Evolutionary conservation across 768 basidiomycete genomes (phyloP).

Genomic region (Rhodotorula paludigena): DNA sequence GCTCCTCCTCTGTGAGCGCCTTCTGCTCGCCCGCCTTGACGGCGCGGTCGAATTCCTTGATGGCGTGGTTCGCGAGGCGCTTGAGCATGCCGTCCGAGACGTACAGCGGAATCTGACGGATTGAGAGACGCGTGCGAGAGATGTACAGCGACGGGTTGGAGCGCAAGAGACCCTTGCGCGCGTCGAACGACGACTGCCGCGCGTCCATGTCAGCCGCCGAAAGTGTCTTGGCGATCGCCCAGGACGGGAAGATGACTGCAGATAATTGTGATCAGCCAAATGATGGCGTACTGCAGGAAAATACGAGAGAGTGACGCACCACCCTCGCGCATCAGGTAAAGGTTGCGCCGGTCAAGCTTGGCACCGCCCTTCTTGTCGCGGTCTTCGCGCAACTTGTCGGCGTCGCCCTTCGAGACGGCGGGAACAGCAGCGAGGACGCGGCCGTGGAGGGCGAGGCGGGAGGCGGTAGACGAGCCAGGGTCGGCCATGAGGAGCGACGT

Average conservation of each 20-base stretch:
- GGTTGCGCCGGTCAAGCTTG: constrained; percentile 89
- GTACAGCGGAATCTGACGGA: constrained; percentile 86
- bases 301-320: constrained; percentile 44
- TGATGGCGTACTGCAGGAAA: background rate
- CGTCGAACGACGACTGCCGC: constrained; percentile 76
- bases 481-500: constrained; percentile 92
- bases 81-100: constrained; percentile 85
- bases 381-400: constrained; percentile 78
- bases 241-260: constrained; percentile 76
- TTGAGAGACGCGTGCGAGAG: constrained; percentile 85
- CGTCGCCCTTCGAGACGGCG: constrained; percentile 85
- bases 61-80: constrained; percentile 74
- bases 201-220: constrained; percentile 74
- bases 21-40: constrained; percentile 60
- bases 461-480: constrained; percentile 76
- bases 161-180: constrained; percentile 73
- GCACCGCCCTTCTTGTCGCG: constrained; percentile 70
- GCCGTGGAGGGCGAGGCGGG: constrained; percentile 80
- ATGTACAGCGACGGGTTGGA: constrained; percentile 91
- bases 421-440: constrained; percentile 83
- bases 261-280: background rate
- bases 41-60: constrained; percentile 72
- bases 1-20: constrained; percentile 68
- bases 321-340: constrained; percentile 94
- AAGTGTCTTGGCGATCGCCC: constrained; percentile 68